Conservation (phyloP, 495 filamentous ascomycete species). For the Tuber melanosporum region DNA sequence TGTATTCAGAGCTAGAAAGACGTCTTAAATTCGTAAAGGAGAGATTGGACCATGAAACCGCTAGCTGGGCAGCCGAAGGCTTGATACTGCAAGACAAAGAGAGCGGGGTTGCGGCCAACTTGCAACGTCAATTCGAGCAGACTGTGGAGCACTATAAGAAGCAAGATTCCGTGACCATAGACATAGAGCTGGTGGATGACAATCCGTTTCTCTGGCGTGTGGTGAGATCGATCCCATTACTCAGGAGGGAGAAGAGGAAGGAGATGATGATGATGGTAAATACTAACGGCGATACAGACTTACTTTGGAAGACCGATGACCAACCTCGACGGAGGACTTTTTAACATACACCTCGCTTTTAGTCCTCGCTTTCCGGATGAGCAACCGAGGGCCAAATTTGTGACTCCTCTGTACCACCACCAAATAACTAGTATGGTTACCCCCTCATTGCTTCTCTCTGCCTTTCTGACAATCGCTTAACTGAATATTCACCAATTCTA, state of each 20-base stretch:
- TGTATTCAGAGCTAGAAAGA: slow-evolving; percentile 67
- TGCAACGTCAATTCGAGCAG: slow-evolving; percentile 78
- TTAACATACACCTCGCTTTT: slow-evolving; percentile 70
- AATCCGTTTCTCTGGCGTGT: slow-evolving; percentile 63
- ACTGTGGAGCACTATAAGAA: slow-evolving; percentile 66
- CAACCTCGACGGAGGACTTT: slow-evolving; percentile 84
- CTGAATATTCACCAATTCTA: slow-evolving; percentile 10
- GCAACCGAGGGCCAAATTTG: slow-evolving; percentile 75
- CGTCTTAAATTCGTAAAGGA: slow-evolving; percentile 61
- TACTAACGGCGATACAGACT: slow-evolving; percentile 46
- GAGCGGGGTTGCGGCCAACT: slow-evolving; percentile 66
- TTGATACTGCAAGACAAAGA: slow-evolving; percentile 57
- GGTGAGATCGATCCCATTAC: slow-evolving; percentile 48
- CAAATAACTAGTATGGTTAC: slow-evolving; percentile 57
- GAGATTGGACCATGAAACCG: slow-evolving; percentile 64
- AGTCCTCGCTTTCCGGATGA: slow-evolving; percentile 89
- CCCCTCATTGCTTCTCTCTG: neutral
- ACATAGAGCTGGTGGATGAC: slow-evolving; percentile 64
- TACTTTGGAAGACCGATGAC: slow-evolving; percentile 93
- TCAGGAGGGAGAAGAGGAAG: slow-evolving; percentile 41
- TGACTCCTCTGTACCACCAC: slow-evolving; percentile 79
- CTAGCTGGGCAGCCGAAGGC: slow-evolving; percentile 66
- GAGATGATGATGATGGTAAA: neutral
- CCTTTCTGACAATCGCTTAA: neutral
- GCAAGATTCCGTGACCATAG: slow-evolving; percentile 61